Percentiles rank a stretch among this genome's conserved stretches.
These are phyloP conservation scores for Botrytis deweyae DNA, from an alignment of 2,329 filamentous ascomycete species.

Conservation along the genomic window DNA sequence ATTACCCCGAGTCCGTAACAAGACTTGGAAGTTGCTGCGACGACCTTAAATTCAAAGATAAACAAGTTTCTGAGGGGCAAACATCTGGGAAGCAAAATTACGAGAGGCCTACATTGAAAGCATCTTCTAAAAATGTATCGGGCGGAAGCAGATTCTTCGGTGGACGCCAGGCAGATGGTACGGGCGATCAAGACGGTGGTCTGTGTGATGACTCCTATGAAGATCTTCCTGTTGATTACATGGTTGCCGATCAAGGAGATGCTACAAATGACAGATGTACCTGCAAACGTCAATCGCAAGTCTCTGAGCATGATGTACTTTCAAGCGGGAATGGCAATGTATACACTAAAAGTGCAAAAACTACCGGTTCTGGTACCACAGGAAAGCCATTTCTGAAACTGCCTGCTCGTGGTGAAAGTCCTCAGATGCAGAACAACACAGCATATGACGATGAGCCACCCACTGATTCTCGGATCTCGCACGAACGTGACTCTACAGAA, in stretches of 20 bases:
- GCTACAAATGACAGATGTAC: constrained; percentile 18
- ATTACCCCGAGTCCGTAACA: background rate
- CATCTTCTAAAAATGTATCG: background rate
- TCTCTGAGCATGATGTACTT: background rate
- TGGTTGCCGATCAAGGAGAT: constrained; percentile 20
- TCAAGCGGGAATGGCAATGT: background rate
- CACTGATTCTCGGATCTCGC: constrained; percentile 9
- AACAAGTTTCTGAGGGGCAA: background rate
- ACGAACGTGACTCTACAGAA: constrained; percentile 28
- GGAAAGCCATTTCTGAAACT: constrained; percentile 50
- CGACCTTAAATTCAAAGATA: background rate
- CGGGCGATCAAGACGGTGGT: background rate
- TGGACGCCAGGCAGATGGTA: constrained; percentile 13
- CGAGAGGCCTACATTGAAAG: background rate
- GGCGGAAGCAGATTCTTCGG: background rate
- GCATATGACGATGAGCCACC: background rate
- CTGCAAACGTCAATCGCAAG: background rate
- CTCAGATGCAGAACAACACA: background rate
- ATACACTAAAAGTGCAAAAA: constrained; percentile 8
- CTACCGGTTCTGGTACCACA: constrained; percentile 43
- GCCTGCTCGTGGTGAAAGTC: constrained; percentile 33
- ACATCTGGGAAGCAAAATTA: background rate
- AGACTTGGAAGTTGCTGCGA: constrained; percentile 15
- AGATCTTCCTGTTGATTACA: background rate
- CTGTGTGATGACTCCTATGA: background rate